Evolutionary conservation across 2,329 filamentous ascomycete species (phyloP), one percentile per base, ranked within the genome.

Genomic region (Dissoconium aciculare): DNA sequence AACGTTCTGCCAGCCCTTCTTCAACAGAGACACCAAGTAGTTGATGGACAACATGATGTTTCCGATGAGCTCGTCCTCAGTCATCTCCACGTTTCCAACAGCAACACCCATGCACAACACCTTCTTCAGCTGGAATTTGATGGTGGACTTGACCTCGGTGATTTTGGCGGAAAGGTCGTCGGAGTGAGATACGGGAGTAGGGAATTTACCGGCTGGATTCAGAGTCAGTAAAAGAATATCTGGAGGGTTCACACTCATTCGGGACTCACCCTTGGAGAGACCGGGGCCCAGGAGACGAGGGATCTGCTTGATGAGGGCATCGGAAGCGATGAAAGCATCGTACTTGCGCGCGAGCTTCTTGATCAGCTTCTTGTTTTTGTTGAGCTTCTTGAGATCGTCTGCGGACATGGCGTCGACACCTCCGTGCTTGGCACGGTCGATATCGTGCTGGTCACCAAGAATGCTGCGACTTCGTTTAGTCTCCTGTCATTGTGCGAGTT

Each of bases 281-380:
- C 85, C 85, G 53, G 85, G 89, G 64, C 89, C 89, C 61, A 98
- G 69, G 63, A 98, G 84, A 94, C 89, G 89, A 54, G 89, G 89
- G 56, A 98, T 95, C 74, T 94, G 85, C 79, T 93, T 94, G 78
- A 98, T 94, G 58, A 98, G 70, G 57, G 79, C 70, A 60, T 98
- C 89, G 60, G 87, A 95, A 62, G 89, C 80, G 60, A 98, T 67
- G 70, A 98, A 98, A 53, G 89, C 89, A 66, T 98, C 89, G 78
- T 98, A 95, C 74, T 98, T 98, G 77, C 85, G 84, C 45, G 89
- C 89, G 50, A 98, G 81, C 80, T 98, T 98, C 84, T 98, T 98
- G 78, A 98, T 94, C 58, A 95, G 78, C 80, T 98, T 98, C 82
- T 98, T 95, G 83, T 98, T 98, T 83, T 98, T 98, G 80, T 98